Conservation (phyloP, 2,329 filamentous ascomycete species). For the Sclerotiophoma versabilis region DNA sequence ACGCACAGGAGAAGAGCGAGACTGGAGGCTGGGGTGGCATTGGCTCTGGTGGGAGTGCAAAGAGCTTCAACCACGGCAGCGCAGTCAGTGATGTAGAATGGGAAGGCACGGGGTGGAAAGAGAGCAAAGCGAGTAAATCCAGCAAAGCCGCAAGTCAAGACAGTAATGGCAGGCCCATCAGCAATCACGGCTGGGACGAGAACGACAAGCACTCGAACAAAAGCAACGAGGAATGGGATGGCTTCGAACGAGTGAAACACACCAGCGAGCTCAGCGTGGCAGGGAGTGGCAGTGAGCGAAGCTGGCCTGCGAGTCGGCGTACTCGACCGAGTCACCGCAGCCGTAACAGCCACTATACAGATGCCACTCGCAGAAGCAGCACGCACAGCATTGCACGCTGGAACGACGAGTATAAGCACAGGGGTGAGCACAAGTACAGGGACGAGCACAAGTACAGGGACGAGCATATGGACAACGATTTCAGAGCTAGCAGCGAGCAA, state of each 20-base stretch:
- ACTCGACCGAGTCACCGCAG: neutral
- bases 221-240: constrained; percentile 24
- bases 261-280: constrained; percentile 29
- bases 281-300: constrained; percentile 1
- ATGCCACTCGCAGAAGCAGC: neutral
- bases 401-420: neutral
- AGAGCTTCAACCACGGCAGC: neutral
- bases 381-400: neutral
- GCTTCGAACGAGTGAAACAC: constrained; percentile 27
- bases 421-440: too few relatives aligned
- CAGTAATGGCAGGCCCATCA: neutral
- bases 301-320: constrained; percentile 11
- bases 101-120: neutral
- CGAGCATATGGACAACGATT: too few relatives aligned
- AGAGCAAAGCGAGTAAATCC: neutral
- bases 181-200: neutral
- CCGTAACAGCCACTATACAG: neutral
- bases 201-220: neutral
- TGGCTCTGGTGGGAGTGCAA: neutral
- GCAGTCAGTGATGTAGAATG: neutral
- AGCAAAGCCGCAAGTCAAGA: neutral
- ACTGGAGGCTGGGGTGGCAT: neutral
- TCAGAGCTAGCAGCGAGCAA: neutral
- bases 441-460: too few relatives aligned
- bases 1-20: neutral